Evolutionary conservation across 139 green algal genomes (phyloP).

Genomic region (Tetraselmis chui): DNA sequence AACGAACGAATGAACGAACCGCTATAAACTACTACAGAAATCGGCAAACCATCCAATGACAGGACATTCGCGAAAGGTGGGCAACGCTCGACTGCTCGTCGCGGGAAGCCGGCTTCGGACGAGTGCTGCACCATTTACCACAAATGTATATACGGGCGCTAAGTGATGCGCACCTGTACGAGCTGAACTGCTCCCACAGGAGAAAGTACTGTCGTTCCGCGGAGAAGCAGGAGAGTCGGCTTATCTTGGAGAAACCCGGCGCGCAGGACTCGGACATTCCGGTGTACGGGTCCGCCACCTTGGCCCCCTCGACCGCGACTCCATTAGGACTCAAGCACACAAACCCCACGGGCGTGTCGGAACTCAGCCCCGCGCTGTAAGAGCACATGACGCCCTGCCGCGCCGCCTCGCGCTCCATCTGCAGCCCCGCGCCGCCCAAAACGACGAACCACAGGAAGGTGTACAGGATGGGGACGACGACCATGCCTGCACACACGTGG

Average conservation of each 20-base stretch:
- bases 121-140: too few species aligned
- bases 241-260: not conserved
- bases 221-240: not conserved
- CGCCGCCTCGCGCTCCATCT: slow-evolving; percentile 23
- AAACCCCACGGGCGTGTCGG: not conserved
- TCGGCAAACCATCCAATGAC: too few species aligned
- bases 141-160: too few species aligned
- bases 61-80: too few species aligned
- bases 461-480: slow-evolving; percentile 22
- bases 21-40: too few species aligned
- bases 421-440: slow-evolving; percentile 21
- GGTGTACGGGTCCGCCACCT: not conserved
- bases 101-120: too few species aligned
- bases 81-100: too few species aligned
- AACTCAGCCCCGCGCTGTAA: not conserved
- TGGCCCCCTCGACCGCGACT: not conserved
- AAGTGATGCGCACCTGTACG: not conserved
- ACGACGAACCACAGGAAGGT: slow-evolving; percentile 24
- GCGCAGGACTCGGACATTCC: not conserved
- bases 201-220: not conserved
- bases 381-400: slow-evolving; percentile 5
- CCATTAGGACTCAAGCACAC: not conserved
- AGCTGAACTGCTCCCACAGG: not conserved
- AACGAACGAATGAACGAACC: too few species aligned
- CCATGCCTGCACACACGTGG: not conserved